phyloP scores from a whole-genome alignment of 176 grass and related monocot species.

The Oropetium thomaeum region DNA sequence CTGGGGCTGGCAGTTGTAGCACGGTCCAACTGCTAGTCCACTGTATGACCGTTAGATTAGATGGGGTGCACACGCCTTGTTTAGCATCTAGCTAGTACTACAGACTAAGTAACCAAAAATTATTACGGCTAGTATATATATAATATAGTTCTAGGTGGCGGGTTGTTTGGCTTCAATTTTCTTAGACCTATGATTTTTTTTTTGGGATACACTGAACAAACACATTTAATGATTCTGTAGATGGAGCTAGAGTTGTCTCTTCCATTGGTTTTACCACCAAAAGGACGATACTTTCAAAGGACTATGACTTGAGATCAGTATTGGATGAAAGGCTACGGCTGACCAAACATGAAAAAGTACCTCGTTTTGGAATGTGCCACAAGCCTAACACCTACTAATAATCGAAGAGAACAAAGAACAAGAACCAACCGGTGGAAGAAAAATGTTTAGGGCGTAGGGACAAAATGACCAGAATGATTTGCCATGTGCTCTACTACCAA shows the following conservation, averaged over 20 bases:
- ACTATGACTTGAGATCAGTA: conserved; percentile 1
- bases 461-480: conserved; percentile 25
- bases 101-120: neutral
- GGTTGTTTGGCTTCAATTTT: no score
- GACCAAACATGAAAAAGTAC: conserved; percentile 33
- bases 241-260: neutral
- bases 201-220: neutral
- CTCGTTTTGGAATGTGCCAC: neutral
- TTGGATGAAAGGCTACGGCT: conserved; percentile 21
- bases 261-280: neutral
- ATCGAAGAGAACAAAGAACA: neutral
- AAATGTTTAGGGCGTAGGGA: conserved; percentile 4
- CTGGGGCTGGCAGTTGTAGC: conserved; percentile 6
- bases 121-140: no score
- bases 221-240: neutral
- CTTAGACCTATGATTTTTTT: no score
- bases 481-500: conserved; percentile 26
- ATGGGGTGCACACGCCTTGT: conserved; percentile 8
- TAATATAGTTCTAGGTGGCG: neutral
- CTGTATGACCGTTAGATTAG: conserved; percentile 11
- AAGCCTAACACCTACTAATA: neutral
- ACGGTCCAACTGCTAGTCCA: conserved; percentile 27
- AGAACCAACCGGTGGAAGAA: neutral
- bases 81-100: neutral
- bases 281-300: conserved; percentile 4